Evolutionary conservation across 1,139 yeast genomes (phyloP).

Genomic region (Hyphopichia wangnamkhiaoensis): DNA sequence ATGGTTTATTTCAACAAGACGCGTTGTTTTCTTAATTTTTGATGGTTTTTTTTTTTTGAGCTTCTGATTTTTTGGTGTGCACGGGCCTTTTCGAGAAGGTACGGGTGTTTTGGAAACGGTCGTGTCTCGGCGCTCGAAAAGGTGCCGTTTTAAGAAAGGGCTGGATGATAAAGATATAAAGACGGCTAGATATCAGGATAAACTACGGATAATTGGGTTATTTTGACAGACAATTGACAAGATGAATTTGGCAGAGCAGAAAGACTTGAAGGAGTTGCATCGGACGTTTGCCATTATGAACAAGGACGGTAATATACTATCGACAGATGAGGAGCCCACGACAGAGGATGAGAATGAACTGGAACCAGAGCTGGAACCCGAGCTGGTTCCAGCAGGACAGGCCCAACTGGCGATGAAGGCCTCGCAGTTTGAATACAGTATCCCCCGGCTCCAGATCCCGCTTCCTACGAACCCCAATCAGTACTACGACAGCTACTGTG

Average conservation of each 20-base stretch:
- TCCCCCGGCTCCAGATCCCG: background rate
- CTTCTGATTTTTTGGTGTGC: background rate
- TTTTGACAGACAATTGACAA: background rate
- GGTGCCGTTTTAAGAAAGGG: background rate
- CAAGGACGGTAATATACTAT: conserved; percentile 4
- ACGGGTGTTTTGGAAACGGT: background rate
- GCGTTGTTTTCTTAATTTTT: background rate
- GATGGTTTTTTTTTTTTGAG: background rate
- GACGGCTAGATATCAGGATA: background rate
- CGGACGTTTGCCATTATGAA: conserved; percentile 2
- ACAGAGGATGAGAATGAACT: conserved; percentile 2
- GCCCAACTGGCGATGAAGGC: background rate
- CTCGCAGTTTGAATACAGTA: background rate
- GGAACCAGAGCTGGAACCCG: background rate
- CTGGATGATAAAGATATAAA: too few species aligned
- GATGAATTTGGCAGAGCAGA: conserved; percentile 2
- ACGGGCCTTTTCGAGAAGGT: background rate
- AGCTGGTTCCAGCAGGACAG: background rate
- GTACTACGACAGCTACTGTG: conserved; percentile 41
- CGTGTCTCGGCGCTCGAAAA: too few species aligned
- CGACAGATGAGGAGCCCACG: conserved; percentile 2
- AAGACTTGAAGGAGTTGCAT: conserved; percentile 2
- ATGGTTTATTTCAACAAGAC: too few species aligned
- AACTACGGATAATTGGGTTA: too few species aligned
- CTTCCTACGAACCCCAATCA: conserved; percentile 11